These are phyloP conservation scores for Oropetium thomaeum DNA, from an alignment of 176 grass and related monocot genomes.

Conservation along the genomic window DNA sequence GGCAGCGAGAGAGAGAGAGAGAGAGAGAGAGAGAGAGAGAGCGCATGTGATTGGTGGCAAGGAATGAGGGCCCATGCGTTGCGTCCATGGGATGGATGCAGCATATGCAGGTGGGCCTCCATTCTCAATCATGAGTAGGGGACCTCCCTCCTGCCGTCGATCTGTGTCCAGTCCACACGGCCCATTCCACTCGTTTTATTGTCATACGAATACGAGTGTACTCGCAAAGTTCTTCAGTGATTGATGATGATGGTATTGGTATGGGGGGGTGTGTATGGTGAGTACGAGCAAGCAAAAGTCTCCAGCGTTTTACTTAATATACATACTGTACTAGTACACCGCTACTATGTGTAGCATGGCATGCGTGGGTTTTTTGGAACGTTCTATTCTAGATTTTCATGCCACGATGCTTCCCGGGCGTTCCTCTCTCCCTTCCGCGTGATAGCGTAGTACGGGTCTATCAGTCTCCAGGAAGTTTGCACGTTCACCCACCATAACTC, in stretches of 20 bases:
- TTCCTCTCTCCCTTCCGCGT: background rate
- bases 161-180: background rate
- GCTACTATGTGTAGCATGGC: no score
- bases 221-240: background rate
- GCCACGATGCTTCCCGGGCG: no score
- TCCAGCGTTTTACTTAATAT: no score
- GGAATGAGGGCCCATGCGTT: background rate
- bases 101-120: background rate
- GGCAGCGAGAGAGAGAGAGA: background rate
- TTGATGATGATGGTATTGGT: no score
- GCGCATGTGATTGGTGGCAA: slow-evolving; percentile 26
- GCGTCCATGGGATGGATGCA: background rate
- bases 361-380: background rate
- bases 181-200: background rate
- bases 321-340: no score
- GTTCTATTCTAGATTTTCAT: no score
- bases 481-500: no score
- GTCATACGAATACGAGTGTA: no score
- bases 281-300: background rate
- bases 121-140: slow-evolving; percentile 9
- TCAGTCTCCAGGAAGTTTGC: no score
- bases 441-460: no score
- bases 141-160: background rate
- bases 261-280: background rate
- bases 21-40: background rate